These are phyloP conservation scores for Rutstroemia sp. DNA, from an alignment of 2,329 filamentous ascomycete genomes.

Conservation along the genomic window DNA sequence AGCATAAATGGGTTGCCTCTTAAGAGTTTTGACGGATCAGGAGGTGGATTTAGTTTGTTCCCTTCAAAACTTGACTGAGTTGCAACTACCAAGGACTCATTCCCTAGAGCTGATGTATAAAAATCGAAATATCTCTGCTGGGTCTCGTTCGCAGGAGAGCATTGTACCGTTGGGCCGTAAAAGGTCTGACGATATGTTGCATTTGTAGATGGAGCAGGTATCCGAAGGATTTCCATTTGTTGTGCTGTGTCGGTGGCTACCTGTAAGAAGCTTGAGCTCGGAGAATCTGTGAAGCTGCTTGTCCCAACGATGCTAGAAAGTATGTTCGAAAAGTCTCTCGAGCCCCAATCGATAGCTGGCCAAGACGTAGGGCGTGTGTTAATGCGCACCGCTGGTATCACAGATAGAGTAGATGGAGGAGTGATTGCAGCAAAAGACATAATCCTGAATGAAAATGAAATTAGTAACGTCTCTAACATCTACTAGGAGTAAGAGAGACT, in stretches of 20 bases:
- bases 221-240: neutral
- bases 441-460: neutral
- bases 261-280: neutral
- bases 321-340: neutral
- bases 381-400: neutral
- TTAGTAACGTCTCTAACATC: neutral
- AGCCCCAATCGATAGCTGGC: neutral
- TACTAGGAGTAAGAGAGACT: neutral
- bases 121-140: neutral
- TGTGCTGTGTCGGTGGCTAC: neutral
- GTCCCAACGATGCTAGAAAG: neutral
- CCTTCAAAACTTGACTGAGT: neutral
- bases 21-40: neutral
- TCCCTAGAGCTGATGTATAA: neutral
- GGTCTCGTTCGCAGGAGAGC: neutral
- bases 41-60: neutral
- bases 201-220: neutral
- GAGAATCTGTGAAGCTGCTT: neutral
- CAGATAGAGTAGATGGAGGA: conserved; percentile 6
- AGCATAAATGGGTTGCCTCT: neutral
- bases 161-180: neutral
- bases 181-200: neutral
- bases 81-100: neutral
- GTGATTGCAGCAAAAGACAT: conserved; percentile 2
- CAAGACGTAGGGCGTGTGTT: neutral